Percentiles rank a stretch among this genome's conserved stretches.
Conservation (phyloP, 177 flowering plant genomes). For the Telopea speciosissima region DNA sequence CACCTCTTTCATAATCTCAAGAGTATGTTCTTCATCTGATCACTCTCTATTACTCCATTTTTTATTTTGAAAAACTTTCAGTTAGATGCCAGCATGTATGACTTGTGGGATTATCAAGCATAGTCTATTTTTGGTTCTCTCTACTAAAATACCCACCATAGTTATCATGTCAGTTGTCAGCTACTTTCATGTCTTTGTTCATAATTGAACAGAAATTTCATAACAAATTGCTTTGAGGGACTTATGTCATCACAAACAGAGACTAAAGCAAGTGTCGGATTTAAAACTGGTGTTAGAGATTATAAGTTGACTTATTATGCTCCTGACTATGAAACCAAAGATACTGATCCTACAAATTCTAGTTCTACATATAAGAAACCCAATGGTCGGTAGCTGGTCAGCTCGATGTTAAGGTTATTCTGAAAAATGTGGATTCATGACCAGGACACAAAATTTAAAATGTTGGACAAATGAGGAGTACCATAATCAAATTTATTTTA, state of each 20-base stretch:
- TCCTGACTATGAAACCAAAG: no score
- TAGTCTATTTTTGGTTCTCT: no score
- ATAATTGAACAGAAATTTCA: not conserved
- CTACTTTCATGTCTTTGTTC: not conserved
- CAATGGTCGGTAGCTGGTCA: not conserved
- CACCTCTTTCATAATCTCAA: slow-evolving; percentile 56
- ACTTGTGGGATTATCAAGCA: not conserved
- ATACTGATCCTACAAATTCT: no score
- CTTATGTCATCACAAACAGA: no score
- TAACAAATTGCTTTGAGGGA: no score
- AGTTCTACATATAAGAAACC: not conserved
- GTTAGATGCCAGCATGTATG: not conserved
- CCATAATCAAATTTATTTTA: not conserved
- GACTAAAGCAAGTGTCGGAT: no score
- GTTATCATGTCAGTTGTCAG: not conserved
- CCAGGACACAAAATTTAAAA: not conserved
- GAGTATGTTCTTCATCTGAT: slow-evolving; percentile 40
- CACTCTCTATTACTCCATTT: not conserved
- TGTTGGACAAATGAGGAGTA: not conserved
- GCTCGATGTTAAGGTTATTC: no score
- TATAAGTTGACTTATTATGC: no score
- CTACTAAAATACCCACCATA: not conserved
- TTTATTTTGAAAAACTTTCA: not conserved
- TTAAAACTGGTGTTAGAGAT: no score
- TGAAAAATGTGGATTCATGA: no score